Evolutionary conservation across 75 land plant species (phyloP).

Genomic region (Cupressus sempervirens): DNA sequence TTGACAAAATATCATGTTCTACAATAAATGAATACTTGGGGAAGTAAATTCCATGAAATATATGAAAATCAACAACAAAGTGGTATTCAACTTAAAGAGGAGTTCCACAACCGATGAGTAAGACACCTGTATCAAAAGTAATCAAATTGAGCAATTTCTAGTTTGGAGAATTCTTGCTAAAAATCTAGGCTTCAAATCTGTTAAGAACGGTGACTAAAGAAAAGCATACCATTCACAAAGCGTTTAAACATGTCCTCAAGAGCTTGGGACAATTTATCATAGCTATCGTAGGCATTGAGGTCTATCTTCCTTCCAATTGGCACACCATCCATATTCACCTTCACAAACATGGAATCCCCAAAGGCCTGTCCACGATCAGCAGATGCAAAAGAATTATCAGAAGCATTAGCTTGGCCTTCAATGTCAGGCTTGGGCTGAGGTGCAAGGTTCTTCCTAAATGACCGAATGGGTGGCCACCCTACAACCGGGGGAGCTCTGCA

Average conservation of each 20-base stretch:
- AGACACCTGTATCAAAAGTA: neutral
- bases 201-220: neutral
- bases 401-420: constrained; percentile 13
- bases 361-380: constrained; percentile 13
- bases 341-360: constrained; percentile 35
- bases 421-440: constrained; percentile 14
- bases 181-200: neutral
- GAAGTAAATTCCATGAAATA: neutral
- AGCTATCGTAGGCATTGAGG: constrained; percentile 43
- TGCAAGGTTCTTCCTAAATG: constrained; percentile 37
- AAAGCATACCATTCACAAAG: constrained; percentile 13
- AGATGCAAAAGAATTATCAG: constrained; percentile 23
- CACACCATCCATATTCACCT: constrained; percentile 68
- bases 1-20: neutral
- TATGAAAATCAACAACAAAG: neutral
- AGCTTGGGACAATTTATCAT: constrained; percentile 38
- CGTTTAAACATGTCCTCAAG: constrained; percentile 50
- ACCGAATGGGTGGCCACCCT: constrained; percentile 63
- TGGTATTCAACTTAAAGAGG: neutral
- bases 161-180: neutral
- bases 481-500: constrained; percentile 32
- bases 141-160: neutral
- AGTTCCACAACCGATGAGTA: neutral
- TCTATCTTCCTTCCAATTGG: constrained; percentile 58
- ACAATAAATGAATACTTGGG: neutral